Base-by-base conservation (phyloP, 192 early-diverging fungal genomes). In the Coemansia sp. region DNA sequence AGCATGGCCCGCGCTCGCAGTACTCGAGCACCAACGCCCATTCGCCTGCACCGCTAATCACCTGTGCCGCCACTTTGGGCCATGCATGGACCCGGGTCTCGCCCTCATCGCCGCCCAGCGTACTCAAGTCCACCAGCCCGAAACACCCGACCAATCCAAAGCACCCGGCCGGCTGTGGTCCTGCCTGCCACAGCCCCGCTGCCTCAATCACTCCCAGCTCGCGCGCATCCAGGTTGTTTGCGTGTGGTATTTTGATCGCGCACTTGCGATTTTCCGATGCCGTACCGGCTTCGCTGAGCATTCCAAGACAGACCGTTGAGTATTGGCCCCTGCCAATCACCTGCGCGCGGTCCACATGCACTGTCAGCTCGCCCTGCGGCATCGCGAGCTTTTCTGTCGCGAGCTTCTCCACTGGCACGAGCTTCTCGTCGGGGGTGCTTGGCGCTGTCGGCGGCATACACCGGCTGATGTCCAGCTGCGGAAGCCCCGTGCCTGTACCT, bases 11-110 rank as follows among this genome's bases (percentile, higher is more conserved):
- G 51, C 75, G 29, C 35, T 76, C 75, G 65, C 86, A 87, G 54
- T 82, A 73, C 68, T 85, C 86, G 16, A 87, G 74, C 20, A 87
- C 70, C 45, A 85, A 55, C 10, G 67, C 71, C 84, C 82, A 83
- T 32, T 81, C 57, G 47, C 70, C 74, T 4, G 56, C 41, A 32
- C 68, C 67, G 5, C 58, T 48, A 22, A 76, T 64, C 19, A 65
- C 70, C 35, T 49, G 66, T 11, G 54, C 45, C 16, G 69, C 73
- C 11, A 62, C 79, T 5, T 55, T 54, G 8, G 66, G 66, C 74
- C 73, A 82, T 52, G 37, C 54, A 22, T 47, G 24, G 43, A 82
- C 70, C 3, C 23, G 26, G 54, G 64, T 66, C 19, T 27, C 24
- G 56, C 65, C 61, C 27, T 56, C 39, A 45, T 38, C 49, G 37